Conservation (phyloP, 2,329 filamentous ascomycete species). For the Diaporthe australafricana region DNA sequence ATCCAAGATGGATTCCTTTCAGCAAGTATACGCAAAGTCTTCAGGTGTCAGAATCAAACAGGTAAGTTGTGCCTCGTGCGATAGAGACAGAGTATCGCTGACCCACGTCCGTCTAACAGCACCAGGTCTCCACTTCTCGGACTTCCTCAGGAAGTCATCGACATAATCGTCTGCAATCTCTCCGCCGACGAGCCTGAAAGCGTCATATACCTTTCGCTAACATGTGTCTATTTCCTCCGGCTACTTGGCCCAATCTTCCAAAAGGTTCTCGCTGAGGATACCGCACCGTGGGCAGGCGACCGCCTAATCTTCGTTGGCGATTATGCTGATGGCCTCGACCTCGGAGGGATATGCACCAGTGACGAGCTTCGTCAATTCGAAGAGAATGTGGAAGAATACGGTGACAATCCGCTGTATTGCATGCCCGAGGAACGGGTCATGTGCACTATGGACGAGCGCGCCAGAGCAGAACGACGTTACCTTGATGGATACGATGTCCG, state of each 20-base stretch:
- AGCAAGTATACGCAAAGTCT: neutral
- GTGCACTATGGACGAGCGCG: neutral
- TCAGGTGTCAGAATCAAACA: neutral
- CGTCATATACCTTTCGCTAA: neutral
- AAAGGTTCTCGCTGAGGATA: neutral
- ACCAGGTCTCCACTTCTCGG: neutral
- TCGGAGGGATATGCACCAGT: neutral
- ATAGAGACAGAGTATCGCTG: neutral
- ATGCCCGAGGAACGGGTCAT: neutral
- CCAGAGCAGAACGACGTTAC: neutral
- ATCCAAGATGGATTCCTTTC: neutral
- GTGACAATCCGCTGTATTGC: neutral
- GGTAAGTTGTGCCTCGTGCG: neutral
- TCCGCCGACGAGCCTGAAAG: neutral
- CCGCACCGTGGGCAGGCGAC: neutral
- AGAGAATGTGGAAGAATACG: neutral
- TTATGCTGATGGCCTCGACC: neutral
- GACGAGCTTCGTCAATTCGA: neutral
- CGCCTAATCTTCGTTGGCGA: neutral
- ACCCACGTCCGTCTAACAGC: neutral
- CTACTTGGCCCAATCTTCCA: neutral
- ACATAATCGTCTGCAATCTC: neutral
- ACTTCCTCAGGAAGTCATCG: neutral
- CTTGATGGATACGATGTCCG: neutral
- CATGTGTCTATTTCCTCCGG: neutral